Conservation (phyloP, 495 filamentous ascomycete species). For the Penicillium manginii region DNA sequence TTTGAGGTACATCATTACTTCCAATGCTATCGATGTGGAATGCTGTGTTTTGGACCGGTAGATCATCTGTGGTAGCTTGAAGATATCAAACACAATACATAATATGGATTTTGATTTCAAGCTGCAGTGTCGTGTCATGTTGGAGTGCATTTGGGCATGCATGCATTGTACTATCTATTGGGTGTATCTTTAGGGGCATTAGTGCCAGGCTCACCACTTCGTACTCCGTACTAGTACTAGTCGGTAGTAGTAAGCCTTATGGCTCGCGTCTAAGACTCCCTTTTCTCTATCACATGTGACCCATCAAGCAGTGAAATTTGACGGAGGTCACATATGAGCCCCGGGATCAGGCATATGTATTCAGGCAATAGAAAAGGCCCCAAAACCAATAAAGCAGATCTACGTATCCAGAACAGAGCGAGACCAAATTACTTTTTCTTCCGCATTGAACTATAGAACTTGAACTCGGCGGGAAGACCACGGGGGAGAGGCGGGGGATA, state of each 20-base stretch:
- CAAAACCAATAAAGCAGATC: background rate
- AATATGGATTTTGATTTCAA: background rate
- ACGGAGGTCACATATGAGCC: background rate
- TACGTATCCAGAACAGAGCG: background rate
- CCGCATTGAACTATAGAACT: conserved; percentile 44
- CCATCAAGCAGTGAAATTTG: background rate
- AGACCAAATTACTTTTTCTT: conserved; percentile 40
- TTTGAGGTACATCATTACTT: conserved; percentile 20
- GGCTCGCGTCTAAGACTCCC: background rate
- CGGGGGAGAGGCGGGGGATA: conserved; percentile 34
- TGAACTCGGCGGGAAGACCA: conserved; percentile 22
- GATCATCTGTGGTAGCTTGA: background rate
- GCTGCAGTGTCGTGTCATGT: too few relatives aligned
- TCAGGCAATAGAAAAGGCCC: background rate
- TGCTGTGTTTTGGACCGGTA: conserved; percentile 9
- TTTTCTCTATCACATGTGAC: background rate
- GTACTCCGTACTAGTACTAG: background rate
- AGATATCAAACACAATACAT: background rate
- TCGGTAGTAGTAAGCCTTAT: background rate
- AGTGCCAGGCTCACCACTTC: too few relatives aligned
- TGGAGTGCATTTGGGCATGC: too few relatives aligned
- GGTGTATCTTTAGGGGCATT: too few relatives aligned
- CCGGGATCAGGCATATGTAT: background rate
- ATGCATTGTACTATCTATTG: background rate
- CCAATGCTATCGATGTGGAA: conserved; percentile 25